Conservation (phyloP, 2,329 filamentous ascomycete species). For the Sporothrix protearum region DNA sequence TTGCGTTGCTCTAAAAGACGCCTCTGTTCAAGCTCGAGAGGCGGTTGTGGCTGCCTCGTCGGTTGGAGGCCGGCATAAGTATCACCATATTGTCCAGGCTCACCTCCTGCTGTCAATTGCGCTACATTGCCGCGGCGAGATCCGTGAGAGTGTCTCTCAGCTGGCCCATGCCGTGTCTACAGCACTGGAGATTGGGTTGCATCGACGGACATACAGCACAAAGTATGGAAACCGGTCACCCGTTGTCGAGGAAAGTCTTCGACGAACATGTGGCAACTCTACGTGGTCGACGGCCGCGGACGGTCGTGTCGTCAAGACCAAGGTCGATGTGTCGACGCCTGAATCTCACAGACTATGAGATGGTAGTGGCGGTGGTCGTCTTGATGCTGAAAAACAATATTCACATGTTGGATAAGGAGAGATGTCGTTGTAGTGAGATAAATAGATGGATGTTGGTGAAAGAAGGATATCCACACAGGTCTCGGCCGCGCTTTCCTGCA, state of each 20-base stretch:
- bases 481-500: not conserved
- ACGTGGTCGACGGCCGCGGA: conserved; percentile 13
- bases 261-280: conserved; percentile 2
- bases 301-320: conserved; percentile 29
- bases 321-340: conserved; percentile 39
- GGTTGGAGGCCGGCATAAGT: not conserved
- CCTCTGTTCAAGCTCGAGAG: not conserved
- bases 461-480: not conserved
- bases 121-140: not conserved
- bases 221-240: not conserved
- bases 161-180: not conserved
- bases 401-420: no score
- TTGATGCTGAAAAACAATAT: not conserved
- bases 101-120: not conserved
- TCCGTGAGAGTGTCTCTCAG: not conserved
- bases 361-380: not conserved
- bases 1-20: not conserved
- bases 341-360: conserved; percentile 41
- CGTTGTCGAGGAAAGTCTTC: not conserved
- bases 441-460: not conserved
- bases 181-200: not conserved
- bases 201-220: not conserved
- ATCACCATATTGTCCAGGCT: not conserved
- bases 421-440: not conserved
- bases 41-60: not conserved